Conservation (phyloP, 164 flowering plant species). For the Magnolia sinica region DNA sequence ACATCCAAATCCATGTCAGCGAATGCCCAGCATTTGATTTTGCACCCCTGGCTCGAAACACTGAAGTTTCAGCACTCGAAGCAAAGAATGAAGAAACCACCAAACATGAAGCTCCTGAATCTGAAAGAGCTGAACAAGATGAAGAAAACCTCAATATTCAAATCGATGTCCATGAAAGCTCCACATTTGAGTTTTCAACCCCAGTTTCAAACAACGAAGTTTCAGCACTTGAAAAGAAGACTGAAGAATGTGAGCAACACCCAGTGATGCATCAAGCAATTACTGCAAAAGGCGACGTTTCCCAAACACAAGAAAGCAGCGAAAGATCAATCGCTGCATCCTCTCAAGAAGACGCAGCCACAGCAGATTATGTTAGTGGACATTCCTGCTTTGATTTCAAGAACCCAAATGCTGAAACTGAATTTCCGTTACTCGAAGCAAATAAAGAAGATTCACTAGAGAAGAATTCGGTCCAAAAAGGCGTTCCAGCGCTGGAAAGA, state of each 20-base stretch:
- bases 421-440: background rate
- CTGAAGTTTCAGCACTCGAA: background rate
- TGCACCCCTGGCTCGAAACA: background rate
- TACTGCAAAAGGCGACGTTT: conserved; percentile 9
- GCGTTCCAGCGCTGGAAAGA: conserved; percentile 29
- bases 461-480: conserved; percentile 8
- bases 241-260: conserved; percentile 39
- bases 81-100: background rate
- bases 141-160: conserved; percentile 18
- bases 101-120: conserved; percentile 6
- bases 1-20: background rate
- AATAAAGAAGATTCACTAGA: conserved; percentile 8
- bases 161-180: conserved; percentile 22
- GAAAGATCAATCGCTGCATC: background rate
- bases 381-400: background rate
- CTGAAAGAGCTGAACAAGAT: conserved; percentile 6
- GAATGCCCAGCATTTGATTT: background rate
- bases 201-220: conserved; percentile 1
- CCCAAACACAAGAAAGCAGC: conserved; percentile 13
- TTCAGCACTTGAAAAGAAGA: conserved; percentile 26
- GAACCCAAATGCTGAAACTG: conserved; percentile 10
- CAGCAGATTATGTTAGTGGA: conserved; percentile 4
- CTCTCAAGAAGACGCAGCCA: conserved; percentile 1
- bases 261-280: conserved; percentile 35
- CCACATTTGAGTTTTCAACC: background rate